Percentiles rank a stretch among this genome's conserved stretches.
These are phyloP conservation scores for Mycosphaerella arachidis DNA, from an alignment of 2,329 filamentous ascomycete species.

Conservation along the genomic window DNA sequence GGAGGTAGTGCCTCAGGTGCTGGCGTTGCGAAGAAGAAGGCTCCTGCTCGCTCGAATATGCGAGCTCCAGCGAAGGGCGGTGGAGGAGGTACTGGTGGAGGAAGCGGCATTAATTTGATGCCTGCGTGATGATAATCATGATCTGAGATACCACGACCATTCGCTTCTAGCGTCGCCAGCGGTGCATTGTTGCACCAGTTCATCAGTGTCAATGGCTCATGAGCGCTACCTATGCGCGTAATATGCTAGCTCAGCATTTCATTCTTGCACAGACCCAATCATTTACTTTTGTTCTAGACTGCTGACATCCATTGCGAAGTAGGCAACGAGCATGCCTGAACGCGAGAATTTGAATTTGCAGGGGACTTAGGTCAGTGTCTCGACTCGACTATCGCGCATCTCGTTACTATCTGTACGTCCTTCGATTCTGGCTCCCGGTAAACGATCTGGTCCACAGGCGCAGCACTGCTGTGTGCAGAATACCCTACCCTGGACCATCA, in stretches of 20 bases:
- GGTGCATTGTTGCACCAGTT: not conserved
- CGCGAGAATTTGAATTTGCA: no score
- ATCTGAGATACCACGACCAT: not conserved
- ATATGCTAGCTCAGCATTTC: not conserved
- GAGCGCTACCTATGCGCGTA: not conserved
- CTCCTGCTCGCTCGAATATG: not conserved
- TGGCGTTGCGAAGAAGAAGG: slow-evolving; percentile 1
- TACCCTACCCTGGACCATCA: no score
- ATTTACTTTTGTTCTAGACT: no score
- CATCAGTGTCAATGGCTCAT: not conserved
- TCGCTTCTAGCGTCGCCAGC: not conserved
- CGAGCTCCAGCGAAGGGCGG: not conserved
- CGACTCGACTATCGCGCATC: no score
- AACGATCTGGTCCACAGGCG: no score
- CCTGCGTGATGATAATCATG: not conserved
- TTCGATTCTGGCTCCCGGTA: no score
- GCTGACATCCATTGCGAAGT: no score
- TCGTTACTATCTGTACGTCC: no score
- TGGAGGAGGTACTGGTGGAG: not conserved
- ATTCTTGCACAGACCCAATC: no score
- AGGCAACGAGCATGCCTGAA: no score
- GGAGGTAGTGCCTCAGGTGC: not conserved
- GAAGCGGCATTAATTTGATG: not conserved
- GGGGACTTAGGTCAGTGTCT: no score
- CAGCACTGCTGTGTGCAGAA: no score